Base-by-base conservation (phyloP, 129 eudicot species). In the Flaveria robusta region DNA sequence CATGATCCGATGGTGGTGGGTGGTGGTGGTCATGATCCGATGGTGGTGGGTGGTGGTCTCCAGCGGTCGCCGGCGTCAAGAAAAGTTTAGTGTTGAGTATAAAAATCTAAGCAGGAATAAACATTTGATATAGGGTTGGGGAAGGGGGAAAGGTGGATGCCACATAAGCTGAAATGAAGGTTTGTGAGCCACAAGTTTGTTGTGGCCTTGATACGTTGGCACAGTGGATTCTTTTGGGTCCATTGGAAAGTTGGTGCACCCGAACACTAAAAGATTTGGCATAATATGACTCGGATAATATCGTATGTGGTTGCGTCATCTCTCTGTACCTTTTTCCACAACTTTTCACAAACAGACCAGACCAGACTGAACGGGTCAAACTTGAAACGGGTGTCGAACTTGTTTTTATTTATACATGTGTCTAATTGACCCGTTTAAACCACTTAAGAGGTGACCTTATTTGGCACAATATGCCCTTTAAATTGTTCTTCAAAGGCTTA, bases 111-210 rank as follows among this genome's bases (percentile, higher is more conserved):
- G 79, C 54, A 39, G 26, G 68, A 73, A 74, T 64, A 50, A 56
- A 19, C 43, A 7, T 79, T 13, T 24, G 74, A 80, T 54, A 56
- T 66, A 70, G 79, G 63, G 65, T 37, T 5, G 29, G 9, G 12
- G 41, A 11, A 18, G 26, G 34, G 70, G 56, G 75, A 55, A 80
- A 77, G 68, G 75, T 74, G 79, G 70, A 74, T 74, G 79, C 83
- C 83, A 80, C 83, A 42, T 80, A 58, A 68, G 75, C 79, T 6
- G 23, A 9, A 37, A 72, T 66, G 83, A 56, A 56, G 60, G 6
- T 26, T 66, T 80, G 50, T 80, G 79, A 80, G 83, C 83, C 97
- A 91, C 97, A 91, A 83, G 77, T 84, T 71, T 68, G 72, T 80
- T 77, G 85, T 84, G 87, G 88, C 77, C 94, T 76, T 79, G 74